Evolutionary conservation across 1,139 yeast genomes (phyloP).

Genomic region (Zygosaccharomyces pseudobailii): DNA sequence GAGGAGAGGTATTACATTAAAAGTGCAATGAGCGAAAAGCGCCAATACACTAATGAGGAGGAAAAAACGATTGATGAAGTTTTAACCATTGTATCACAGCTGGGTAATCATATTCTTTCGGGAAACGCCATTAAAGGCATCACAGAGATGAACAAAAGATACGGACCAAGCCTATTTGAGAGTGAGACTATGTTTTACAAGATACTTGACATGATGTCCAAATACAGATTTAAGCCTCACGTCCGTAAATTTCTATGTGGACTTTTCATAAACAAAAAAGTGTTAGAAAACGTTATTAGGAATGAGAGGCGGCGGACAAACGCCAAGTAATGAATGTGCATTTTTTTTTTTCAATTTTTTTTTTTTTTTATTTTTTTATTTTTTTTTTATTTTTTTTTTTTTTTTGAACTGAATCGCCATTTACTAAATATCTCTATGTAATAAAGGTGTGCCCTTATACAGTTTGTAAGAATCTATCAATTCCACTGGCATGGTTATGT

Average conservation of each 20-base stretch:
- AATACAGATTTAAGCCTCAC: slow-evolving; percentile 59
- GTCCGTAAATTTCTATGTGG: slow-evolving; percentile 67
- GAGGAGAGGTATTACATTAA: slow-evolving; percentile 6
- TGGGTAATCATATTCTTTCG: slow-evolving; percentile 58
- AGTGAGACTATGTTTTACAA: slow-evolving; percentile 54
- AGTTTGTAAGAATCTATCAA: slow-evolving; percentile 26
- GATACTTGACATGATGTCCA: slow-evolving; percentile 58
- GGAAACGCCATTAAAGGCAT: slow-evolving; percentile 63
- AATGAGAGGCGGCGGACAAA: slow-evolving; percentile 36
- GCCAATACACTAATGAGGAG: slow-evolving; percentile 18
- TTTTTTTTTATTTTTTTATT: slow-evolving; percentile 1
- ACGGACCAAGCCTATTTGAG: slow-evolving; percentile 51
- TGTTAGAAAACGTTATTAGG: slow-evolving; percentile 51
- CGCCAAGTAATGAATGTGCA: background rate
- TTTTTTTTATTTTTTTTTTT: background rate
- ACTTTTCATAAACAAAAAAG: slow-evolving; percentile 52
- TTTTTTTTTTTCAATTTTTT: no score
- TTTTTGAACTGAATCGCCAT: background rate
- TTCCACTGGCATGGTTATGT: slow-evolving; percentile 25
- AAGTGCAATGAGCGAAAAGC: slow-evolving; percentile 2
- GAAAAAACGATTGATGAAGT: slow-evolving; percentile 46
- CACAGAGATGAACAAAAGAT: slow-evolving; percentile 47
- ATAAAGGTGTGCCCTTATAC: slow-evolving; percentile 27
- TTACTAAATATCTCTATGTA: slow-evolving; percentile 19
- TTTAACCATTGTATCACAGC: slow-evolving; percentile 54